A percentile compares a stretch with the other conserved stretches of the same genome.
phyloP scores from a whole-genome alignment of 148 eudicot genomes.

The Amaranthus cruentus region DNA sequence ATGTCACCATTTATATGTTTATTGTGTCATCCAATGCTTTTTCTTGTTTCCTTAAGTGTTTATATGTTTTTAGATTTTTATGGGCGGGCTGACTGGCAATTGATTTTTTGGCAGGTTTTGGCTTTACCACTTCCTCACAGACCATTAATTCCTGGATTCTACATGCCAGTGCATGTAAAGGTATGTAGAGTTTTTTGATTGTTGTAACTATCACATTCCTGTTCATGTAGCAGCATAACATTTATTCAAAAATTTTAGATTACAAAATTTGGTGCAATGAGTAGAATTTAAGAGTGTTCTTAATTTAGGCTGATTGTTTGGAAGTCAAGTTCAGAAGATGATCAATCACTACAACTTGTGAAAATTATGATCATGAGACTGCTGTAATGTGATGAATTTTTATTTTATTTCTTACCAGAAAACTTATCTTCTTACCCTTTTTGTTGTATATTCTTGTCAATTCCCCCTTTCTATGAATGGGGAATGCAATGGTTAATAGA shows the following conservation, averaged over 20 bases:
- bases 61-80: neutral
- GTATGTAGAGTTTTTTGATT: conserved; percentile 32
- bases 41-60: neutral
- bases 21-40: neutral
- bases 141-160: conserved; percentile 93
- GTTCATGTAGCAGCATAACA: neutral
- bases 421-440: neutral
- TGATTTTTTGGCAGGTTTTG: conserved; percentile 58
- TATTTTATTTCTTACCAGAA: neutral
- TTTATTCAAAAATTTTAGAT: neutral
- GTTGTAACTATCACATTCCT: neutral
- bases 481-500: neutral
- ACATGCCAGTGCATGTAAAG: conserved; percentile 95
- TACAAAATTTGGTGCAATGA: neutral
- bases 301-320: neutral
- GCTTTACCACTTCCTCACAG: conserved; percentile 85
- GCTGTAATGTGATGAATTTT: neutral
- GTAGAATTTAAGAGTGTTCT: neutral
- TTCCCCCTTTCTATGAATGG: neutral
- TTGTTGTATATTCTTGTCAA: too few species aligned
- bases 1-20: neutral
- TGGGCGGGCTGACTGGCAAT: neutral
- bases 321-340: neutral
- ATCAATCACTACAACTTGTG: neutral
- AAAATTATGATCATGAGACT: neutral